Percentiles rank a stretch among this genome's conserved stretches.
Evolutionary conservation across 148 eudicot species (phyloP).

Genomic region (Rhododendron ferrugineum): DNA sequence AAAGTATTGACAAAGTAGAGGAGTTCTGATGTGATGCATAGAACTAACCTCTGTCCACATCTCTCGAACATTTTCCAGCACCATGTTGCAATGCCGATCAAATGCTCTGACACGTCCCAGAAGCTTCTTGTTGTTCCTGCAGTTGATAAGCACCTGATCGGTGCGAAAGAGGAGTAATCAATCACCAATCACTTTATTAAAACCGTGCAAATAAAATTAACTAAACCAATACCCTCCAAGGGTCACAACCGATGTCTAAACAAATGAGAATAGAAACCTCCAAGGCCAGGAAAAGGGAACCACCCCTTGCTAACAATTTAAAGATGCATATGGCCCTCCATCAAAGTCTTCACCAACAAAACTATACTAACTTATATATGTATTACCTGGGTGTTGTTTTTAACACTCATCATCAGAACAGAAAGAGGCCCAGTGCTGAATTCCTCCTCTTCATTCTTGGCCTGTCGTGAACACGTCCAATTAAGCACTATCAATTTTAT

Average conservation of each 20-base stretch:
- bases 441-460: slow-evolving; percentile 89
- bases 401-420: slow-evolving; percentile 88
- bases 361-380: neutral
- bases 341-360: neutral
- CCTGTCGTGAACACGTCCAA: slow-evolving; percentile 27
- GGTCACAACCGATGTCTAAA: neutral
- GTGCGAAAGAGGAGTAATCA: neutral
- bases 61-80: slow-evolving; percentile 75
- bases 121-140: slow-evolving; percentile 85
- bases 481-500: neutral
- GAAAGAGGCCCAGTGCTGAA: slow-evolving; percentile 93
- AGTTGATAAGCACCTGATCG: slow-evolving; percentile 82
- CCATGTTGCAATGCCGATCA: slow-evolving; percentile 79
- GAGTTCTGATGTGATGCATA: neutral
- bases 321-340: neutral
- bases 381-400: slow-evolving; percentile 82
- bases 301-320: neutral
- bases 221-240: neutral
- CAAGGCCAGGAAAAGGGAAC: neutral
- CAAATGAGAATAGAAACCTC: neutral
- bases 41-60: slow-evolving; percentile 85
- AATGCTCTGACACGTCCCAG: slow-evolving; percentile 73
- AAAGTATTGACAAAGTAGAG: neutral
- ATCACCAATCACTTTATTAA: neutral
- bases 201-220: neutral